Evolutionary conservation across 2,329 filamentous ascomycete species (phyloP), one percentile per base, ranked within the genome.

Genomic region (Ascochyta rabiei): DNA sequence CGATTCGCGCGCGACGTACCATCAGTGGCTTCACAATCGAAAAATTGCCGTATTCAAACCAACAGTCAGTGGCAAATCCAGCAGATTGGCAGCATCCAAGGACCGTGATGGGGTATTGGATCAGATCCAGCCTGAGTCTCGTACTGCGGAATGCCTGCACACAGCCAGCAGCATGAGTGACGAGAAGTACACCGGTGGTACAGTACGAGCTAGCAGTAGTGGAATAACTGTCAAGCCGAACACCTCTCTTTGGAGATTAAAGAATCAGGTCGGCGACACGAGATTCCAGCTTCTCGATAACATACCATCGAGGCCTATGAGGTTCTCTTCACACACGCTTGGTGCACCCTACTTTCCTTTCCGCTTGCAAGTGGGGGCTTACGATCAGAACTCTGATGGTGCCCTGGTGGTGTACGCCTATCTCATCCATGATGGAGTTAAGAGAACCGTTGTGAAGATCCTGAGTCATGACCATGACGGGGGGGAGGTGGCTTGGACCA

Each of bases 1-100:
- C 33, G 21, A 45, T 1, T 21, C 28, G 2, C 33, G 45, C 19
- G 2, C 16, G 4, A 31, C 45, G 2, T 63, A 57, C 21, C 48
- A 53, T 6, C 28, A 23, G 39, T 63, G 61, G 61, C 51, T n/a
- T 12, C 38, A 48, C 26, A 13, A 30, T 5, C 45, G 15, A 10
- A 45, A 30, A 3, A 34, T 48, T 8, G 26, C 39, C 16, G 8
- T 33, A 15, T 15, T 26, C 0, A 18, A 7, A 15, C 8, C 35
- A 4, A 4, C 15, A 18, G 13, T 13, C 4, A 8, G 19, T 16
- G 1, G 15, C 6, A 4, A 26, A 4, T 2, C 12, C 19, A 15
- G 8, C 21, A 15, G n/a, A 10, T 12, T 6, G 4, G 5, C 18
- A 2, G 6, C n/a, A 9, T 6, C n/a, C 33, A 8, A 19, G 10